These are phyloP conservation scores for Leccinum arenicola DNA, from an alignment of 768 basidiomycete species.

Conservation along the genomic window DNA sequence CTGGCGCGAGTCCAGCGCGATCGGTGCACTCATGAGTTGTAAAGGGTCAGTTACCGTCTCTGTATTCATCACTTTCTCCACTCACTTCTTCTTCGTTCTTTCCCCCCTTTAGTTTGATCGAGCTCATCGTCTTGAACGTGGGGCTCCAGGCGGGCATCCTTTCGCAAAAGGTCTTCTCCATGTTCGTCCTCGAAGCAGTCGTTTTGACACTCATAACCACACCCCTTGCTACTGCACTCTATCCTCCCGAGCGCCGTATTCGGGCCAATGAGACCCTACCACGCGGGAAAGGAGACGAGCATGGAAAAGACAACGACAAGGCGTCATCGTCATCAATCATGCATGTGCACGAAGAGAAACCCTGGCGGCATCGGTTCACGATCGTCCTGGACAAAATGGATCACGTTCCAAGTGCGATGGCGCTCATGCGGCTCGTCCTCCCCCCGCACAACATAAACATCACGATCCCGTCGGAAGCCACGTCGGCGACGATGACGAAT, in stretches of 20 bases:
- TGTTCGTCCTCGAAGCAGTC: constrained; percentile 89
- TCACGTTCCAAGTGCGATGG: constrained; percentile 87
- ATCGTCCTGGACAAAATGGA: constrained; percentile 92
- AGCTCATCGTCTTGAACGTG: constrained; percentile 94
- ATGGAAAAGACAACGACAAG: constrained; percentile 10
- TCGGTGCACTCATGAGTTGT: constrained; percentile 93
- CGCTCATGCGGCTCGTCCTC: constrained; percentile 79
- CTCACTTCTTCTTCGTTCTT: constrained; percentile 1
- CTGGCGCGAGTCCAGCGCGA: constrained; percentile 77
- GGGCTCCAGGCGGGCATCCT: constrained; percentile 82
- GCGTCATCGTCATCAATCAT: constrained; percentile 3
- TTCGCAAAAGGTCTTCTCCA: constrained; percentile 77
- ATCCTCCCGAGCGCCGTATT: constrained; percentile 58
- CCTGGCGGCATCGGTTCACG: constrained; percentile 62
- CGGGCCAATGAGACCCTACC: constrained; percentile 35
- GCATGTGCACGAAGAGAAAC: constrained; percentile 11
- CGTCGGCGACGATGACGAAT: constrained; percentile 9
- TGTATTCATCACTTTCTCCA: neutral
- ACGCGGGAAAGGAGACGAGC: constrained; percentile 32
- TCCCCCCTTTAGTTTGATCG: constrained; percentile 67
- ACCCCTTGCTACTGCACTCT: constrained; percentile 62
- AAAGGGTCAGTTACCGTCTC: constrained; percentile 60
- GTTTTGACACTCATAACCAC: constrained; percentile 85
- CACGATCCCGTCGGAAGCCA: neutral
- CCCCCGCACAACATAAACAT: constrained; percentile 21